phyloP scores from a whole-genome alignment of 2,329 filamentous ascomycete genomes.

The Curvularia lunata region DNA sequence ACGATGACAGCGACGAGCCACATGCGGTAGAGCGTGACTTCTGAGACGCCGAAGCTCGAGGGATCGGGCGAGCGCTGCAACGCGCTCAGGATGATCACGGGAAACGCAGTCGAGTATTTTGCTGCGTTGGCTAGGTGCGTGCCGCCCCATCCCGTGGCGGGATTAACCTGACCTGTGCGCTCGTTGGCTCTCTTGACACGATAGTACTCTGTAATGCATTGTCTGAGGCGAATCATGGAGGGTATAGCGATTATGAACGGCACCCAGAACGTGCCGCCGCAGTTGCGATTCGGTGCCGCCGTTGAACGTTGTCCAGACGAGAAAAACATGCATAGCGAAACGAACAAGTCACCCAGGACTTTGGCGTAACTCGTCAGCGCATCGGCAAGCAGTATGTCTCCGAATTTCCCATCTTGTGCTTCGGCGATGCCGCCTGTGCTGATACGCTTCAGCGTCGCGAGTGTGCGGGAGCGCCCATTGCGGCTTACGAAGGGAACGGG shows the following conservation, averaged over 20 bases:
- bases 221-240: slow-evolving; percentile 83
- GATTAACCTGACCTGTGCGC: slow-evolving; percentile 47
- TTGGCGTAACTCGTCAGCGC: slow-evolving; percentile 94
- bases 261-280: slow-evolving; percentile 79
- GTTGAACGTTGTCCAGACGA: slow-evolving; percentile 74
- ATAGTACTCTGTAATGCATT: slow-evolving; percentile 87
- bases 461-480: slow-evolving; percentile 75
- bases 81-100: slow-evolving; percentile 82
- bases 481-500: slow-evolving; percentile 73
- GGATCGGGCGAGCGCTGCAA: slow-evolving; percentile 70
- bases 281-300: slow-evolving; percentile 78
- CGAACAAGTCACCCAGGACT: slow-evolving; percentile 86
- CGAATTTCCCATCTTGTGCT: slow-evolving; percentile 88
- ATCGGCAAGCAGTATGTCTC: slow-evolving; percentile 91
- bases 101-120: slow-evolving; percentile 94
- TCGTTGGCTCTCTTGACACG: slow-evolving; percentile 68
- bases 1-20: slow-evolving; percentile 73
- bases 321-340: slow-evolving; percentile 91
- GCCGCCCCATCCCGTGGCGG: slow-evolving; percentile 72
- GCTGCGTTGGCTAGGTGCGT: slow-evolving; percentile 91
- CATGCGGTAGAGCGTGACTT: slow-evolving; percentile 62
- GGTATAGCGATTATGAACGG: slow-evolving; percentile 85
- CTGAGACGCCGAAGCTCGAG: slow-evolving; percentile 58
- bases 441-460: slow-evolving; percentile 77
- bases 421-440: slow-evolving; percentile 85